Base-by-base conservation (phyloP, 345 rosid genomes). In the Melaleuca alternifolia region DNA sequence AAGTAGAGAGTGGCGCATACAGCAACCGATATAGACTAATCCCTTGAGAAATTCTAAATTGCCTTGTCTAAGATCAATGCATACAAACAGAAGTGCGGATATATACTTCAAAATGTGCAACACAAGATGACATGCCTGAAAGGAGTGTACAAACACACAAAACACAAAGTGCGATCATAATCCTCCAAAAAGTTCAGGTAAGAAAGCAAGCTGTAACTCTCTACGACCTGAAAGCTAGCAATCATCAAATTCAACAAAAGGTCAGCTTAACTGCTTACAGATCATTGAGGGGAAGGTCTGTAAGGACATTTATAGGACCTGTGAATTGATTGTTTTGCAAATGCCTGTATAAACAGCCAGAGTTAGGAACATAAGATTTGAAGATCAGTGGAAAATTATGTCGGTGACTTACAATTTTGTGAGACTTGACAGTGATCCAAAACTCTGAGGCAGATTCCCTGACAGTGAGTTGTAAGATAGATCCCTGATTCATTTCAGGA, bases 251-350 rank as follows among this genome's bases (percentile, higher is more conserved):
- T 44, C 50, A 37, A 54, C 44, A 85, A 85, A 83, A 24, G 82
- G 51, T 44, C 52, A 14, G 50, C 53, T 65, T 61, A 51, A 61
- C 52, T 51, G 84, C 98, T 88, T 93, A 97, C 99, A 96, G 84
- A 84, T 95, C 94, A 77, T 93, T 91, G 46, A 97, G 94, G 77
- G 98, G 96, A 88, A 96, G 99, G 85, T 89, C 88, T 2, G 91
- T 90, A 37, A 96, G 93, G 89, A 89, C 93, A 91, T 94, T 92
- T 89, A 97, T 92, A 54, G 94, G 87, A 87, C 98, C 99, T 14
- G 93, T 92, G 81, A 97, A 90, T 88, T 93, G 89, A 88, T 97
- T 97, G 79, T 96, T 91, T 89, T 96, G 95, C 91, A 97, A 86
- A 88, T 91, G 87, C 93, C 99, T 96, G 87, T 23, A 86, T 79